Percentiles rank a stretch among this genome's conserved stretches.
Evolutionary conservation across 768 basidiomycete species (phyloP).

Genomic region (Leccinum subtestaceum): DNA sequence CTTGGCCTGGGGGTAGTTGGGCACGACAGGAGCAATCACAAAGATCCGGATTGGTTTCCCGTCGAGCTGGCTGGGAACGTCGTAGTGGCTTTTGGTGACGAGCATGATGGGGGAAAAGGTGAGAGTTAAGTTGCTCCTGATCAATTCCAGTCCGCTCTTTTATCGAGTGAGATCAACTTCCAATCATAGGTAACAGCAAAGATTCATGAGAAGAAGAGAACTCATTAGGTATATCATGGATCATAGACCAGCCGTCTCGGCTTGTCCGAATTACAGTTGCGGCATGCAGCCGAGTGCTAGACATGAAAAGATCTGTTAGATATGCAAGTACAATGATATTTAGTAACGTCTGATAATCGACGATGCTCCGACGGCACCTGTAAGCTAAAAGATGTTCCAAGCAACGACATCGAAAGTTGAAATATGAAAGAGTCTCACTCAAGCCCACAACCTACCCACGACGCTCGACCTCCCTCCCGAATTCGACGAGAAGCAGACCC

Average conservation of each 20-base stretch:
- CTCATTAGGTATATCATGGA: not conserved
- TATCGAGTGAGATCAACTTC: not conserved
- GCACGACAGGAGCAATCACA: constrained; percentile 74
- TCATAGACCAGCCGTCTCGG: not conserved
- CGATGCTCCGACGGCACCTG: not conserved
- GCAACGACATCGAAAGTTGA: not conserved
- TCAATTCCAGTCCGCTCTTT: too few relatives aligned
- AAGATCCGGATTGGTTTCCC: constrained; percentile 75
- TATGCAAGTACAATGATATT: not conserved
- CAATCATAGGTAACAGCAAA: not conserved
- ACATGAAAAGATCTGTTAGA: not conserved
- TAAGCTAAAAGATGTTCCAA: not conserved
- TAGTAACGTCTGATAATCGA: not conserved
- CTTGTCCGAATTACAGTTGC: too few relatives aligned
- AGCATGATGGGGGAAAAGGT: constrained; percentile 58
- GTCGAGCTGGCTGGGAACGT: constrained; percentile 70
- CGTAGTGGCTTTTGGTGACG: constrained; percentile 74
- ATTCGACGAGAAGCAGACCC: constrained; percentile 49
- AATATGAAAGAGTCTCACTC: not conserved
- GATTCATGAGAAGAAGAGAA: not conserved
- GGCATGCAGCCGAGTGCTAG: not conserved
- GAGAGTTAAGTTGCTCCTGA: not conserved
- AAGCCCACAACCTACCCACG: constrained; percentile 59
- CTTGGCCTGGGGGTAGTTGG: constrained; percentile 84
- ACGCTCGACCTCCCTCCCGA: constrained; percentile 47